Evolutionary conservation across 306 rosid species (phyloP), one percentile per base, ranked within the genome.

Genomic region (Phaseolus lunatus): DNA sequence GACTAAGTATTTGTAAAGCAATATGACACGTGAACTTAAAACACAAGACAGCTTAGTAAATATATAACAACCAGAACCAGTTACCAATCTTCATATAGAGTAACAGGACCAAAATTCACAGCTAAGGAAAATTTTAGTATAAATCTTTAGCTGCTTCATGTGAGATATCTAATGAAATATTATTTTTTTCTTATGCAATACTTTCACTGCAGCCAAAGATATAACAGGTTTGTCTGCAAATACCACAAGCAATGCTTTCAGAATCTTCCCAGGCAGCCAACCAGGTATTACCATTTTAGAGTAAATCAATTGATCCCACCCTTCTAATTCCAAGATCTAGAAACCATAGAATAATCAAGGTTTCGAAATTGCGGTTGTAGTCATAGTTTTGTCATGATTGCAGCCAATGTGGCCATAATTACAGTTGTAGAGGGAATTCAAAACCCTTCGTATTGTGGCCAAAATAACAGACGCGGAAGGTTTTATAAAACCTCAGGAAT

Each of bases 61-160:
- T 58, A 76, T 23, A 67, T 3, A 37, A 54, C 29, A 74, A 73
- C 47, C 69, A 37, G 56, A 63, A 64, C 18, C 74, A 56, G 37
- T 64, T 35, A 56, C 29, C 74, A 56, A 47, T 70, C 37, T 70
- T 65, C 68, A 72, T 6, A 65, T 24, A 54, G 54, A 82, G 52
- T 8, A 68, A 73, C 54, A 37, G 53, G 68, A 66, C 48, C 43
- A 49, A 50, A 68, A 35, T 78, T 44, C 27, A 58, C 16, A 20
- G 7, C 43, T 33, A n/a, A 64, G 14, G 24, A 45, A n/a, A 27
- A 45, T 44, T 74, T 64, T 12, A 15, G 72, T 41, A 69, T 66
- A 47, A 27, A 71, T 29, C 37, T 37, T 18, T 23, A 18, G 33
- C n/a, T 20, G 0, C 48, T 58, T 57, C 52, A 33, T 43, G 47